These are phyloP conservation scores for Phytophthora melonis DNA, from an alignment of 352 stramenopile genomes.

Conservation along the genomic window DNA sequence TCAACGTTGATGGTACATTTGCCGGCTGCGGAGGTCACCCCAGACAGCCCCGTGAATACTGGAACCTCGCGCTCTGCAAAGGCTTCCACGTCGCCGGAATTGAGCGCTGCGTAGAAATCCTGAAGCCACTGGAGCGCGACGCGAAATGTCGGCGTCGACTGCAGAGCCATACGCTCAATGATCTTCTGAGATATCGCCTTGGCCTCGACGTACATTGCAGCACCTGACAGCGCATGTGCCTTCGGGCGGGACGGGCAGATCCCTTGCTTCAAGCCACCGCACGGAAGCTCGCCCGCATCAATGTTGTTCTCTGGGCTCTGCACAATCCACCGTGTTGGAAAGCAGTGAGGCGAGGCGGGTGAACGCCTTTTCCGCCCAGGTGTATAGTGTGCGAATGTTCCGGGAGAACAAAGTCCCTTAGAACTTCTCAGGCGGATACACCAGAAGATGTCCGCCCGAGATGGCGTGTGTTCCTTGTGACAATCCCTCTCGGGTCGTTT, in stretches of 20 bases:
- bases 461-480: no score
- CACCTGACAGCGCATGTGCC: not conserved
- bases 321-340: not conserved
- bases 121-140: conserved; percentile 14
- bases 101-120: conserved; percentile 13
- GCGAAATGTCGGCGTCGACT: conserved; percentile 14
- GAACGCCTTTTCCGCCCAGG: no score
- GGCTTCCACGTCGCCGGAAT: not conserved
- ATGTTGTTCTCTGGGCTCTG: not conserved
- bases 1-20: not conserved
- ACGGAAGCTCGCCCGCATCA: not conserved
- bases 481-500: no score
- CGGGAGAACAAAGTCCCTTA: no score
- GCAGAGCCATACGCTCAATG: conserved; percentile 14
- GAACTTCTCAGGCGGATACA: no score
- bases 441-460: no score
- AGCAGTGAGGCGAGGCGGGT: no score
- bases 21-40: not conserved
- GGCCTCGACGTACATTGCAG: conserved; percentile 6
- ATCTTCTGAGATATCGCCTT: conserved; percentile 6
- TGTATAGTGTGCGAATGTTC: no score
- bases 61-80: not conserved
- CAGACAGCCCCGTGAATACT: not conserved
- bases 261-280: not conserved
- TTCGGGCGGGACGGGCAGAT: not conserved